Evolutionary conservation across 2,329 filamentous ascomycete species (phyloP), one percentile per base, ranked within the genome.

Genomic region (Calycina marina): DNA sequence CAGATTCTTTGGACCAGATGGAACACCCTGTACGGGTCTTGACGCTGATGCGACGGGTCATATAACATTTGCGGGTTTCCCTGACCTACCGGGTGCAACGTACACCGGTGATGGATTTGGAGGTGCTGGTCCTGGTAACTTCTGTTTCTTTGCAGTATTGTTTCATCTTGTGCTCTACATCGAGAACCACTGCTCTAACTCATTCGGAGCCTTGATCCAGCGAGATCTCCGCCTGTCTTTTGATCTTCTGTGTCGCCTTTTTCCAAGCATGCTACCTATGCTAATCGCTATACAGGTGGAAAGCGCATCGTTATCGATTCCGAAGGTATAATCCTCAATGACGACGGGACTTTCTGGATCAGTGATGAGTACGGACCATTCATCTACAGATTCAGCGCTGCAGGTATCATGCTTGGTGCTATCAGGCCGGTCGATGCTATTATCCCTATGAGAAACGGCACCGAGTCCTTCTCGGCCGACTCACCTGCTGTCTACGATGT

Each of bases 21-120:
- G 72, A 4, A 60, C 61, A 17, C 73, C 74, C 4, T 58, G 64
- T 16, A 78, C 75, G 0, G 74, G 76, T 4, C 60, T 82, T 2
- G 75, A 81, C 44, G 63, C 69, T 4, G 67, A 74, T 46, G 52
- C 56, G 4, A 60, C 55, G 1, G 71, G 67, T 1, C 59, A 65
- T 38, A 46, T 70, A 13, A 58, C 57, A 1, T 78, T 66, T 41
- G 48, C 62, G 0, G 69, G 67, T 2, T 77, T 76, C 44, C 72
- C 72, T 0, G 58, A 64, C 14, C 56, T 83, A 6, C 77, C 78
- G 0, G 62, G 63, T 2, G 68, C 72, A 4, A 75, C 64, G 3
- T 82, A 73, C 45, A 59, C 58, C 0, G 77, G 77, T 1, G 68
- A 83, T 47, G 77, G 77, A 3, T 83, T 77, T 47, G 77, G 77